Conservation (phyloP, 2,329 filamentous ascomycete genomes). For the Cytospora chrysosperma region DNA sequence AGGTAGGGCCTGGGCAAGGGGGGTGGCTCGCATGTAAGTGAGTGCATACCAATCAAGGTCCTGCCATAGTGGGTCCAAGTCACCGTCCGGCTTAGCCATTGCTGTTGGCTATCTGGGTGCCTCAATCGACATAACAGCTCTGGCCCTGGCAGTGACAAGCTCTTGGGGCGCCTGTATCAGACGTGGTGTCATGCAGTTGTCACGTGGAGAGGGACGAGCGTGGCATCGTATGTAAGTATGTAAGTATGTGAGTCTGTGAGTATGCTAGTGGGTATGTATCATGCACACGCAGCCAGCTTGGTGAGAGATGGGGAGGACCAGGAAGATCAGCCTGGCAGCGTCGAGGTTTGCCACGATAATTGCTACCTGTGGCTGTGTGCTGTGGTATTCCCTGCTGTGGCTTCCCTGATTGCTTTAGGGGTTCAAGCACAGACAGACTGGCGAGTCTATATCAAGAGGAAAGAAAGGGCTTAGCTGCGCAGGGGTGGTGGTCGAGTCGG, state of each 20-base stretch:
- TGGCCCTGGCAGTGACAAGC: no score
- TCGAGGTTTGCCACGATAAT: not conserved
- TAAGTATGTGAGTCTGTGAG: not conserved
- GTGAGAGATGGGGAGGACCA: not conserved
- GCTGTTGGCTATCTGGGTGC: constrained; percentile 15
- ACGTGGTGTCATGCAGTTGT: not conserved
- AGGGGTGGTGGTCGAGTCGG: not conserved
- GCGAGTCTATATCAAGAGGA: not conserved
- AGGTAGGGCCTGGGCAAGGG: constrained; percentile 8
- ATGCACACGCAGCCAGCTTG: not conserved
- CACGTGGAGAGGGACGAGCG: constrained; percentile 1
- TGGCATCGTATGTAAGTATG: not conserved
- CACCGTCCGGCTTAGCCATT: constrained; percentile 45
- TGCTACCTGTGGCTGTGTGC: not conserved
- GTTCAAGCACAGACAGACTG: no score
- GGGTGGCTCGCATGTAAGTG: constrained; percentile 26
- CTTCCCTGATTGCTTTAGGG: not conserved
- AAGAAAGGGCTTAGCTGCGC: not conserved
- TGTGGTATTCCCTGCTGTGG: not conserved
- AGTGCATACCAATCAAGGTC: constrained; percentile 68
- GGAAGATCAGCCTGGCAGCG: not conserved
- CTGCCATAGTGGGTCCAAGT: constrained; percentile 67
- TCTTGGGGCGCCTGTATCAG: not conserved
- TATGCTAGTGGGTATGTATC: not conserved
- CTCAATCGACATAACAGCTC: constrained; percentile 14